Base-by-base conservation (phyloP, 495 filamentous ascomycete species). In the Penicillium pulvis region DNA sequence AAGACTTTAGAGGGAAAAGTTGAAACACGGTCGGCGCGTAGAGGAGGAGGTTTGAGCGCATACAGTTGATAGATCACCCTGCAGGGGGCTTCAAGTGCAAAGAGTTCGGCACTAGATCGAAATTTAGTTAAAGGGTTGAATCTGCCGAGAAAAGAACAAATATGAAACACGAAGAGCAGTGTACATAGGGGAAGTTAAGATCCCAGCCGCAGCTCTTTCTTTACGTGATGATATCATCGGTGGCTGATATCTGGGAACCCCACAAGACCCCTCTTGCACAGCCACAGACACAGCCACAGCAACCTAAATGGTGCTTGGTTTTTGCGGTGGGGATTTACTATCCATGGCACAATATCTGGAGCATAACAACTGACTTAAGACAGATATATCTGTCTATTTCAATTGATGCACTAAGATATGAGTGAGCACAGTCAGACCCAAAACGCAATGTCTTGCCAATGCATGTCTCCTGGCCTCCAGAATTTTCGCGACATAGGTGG, bases 181-280 rank as follows among this genome's bases (percentile, higher is more conserved):
- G 39, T 41, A 1, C 39, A 41, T 12, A 10, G 33, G 16, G 39
- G 39, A n/a, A 41, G 39, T 41, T 41, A 17, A 17, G 14, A 41
- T 41, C 39, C n/a, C 14, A 41, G 39, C 39, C 14, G 14, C 12
- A 41, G 39, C 39, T 41, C 16, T 41, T 41, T 41, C 35, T 39
- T 33, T 33, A 23, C 33, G 33, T 4, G 56, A 68, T 68, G 65
- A 68, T 63, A 68, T 68, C 65, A 68, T 57, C 48, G 51, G 61
- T 64, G 60, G 65, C 65, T 67, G 55, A 55, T 12, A 41, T 17
- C 14, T 17, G 39, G 39, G 16, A 41, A 16, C 39, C 4, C 39
- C 39, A 41, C 39, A 41, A 7, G 4, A 17, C 39, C 16, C 39
- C 39, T 41, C 14, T 5, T 17, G 7, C 39, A n/a, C 39, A 41